These are phyloP conservation scores for Xylariaceae sp. DNA, from an alignment of 2,329 filamentous ascomycete species.

Conservation along the genomic window DNA sequence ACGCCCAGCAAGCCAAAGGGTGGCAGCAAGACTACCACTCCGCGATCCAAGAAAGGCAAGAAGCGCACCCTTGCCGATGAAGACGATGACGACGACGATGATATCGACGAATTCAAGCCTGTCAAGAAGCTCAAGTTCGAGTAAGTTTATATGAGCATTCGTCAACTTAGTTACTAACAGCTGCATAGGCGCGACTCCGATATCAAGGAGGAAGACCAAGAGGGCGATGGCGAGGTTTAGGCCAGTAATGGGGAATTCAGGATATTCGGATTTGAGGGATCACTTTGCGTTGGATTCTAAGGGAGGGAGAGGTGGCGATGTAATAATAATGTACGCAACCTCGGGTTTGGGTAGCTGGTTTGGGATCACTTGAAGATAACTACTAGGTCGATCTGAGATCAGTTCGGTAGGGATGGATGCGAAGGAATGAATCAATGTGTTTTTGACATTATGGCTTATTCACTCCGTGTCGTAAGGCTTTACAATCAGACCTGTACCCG, in stretches of 20 bases:
- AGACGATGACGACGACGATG: slow-evolving; percentile 9
- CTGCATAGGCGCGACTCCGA: background rate
- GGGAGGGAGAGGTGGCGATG: too few relatives aligned
- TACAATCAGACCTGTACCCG: too few relatives aligned
- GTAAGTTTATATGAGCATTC: slow-evolving; percentile 6
- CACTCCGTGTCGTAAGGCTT: too few relatives aligned
- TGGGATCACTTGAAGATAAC: too few relatives aligned
- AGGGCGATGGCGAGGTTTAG: background rate
- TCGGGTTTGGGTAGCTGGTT: too few relatives aligned
- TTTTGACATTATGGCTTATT: background rate
- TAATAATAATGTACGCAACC: too few relatives aligned
- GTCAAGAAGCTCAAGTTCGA: slow-evolving; percentile 15
- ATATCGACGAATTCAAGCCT: background rate
- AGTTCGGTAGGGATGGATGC: too few relatives aligned
- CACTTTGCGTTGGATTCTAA: too few relatives aligned
- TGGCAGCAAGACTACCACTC: background rate
- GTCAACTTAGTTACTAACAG: too few relatives aligned
- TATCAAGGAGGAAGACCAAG: background rate
- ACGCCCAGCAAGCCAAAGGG: slow-evolving; percentile 3
- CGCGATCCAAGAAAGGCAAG: background rate
- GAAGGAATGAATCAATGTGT: background rate
- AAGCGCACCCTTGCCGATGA: background rate
- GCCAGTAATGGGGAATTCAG: too few relatives aligned
- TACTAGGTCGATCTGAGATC: too few relatives aligned
- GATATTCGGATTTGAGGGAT: too few relatives aligned